Conservation (phyloP, 1,139 yeast genomes). For the Meyerozyma smithsonii region DNA sequence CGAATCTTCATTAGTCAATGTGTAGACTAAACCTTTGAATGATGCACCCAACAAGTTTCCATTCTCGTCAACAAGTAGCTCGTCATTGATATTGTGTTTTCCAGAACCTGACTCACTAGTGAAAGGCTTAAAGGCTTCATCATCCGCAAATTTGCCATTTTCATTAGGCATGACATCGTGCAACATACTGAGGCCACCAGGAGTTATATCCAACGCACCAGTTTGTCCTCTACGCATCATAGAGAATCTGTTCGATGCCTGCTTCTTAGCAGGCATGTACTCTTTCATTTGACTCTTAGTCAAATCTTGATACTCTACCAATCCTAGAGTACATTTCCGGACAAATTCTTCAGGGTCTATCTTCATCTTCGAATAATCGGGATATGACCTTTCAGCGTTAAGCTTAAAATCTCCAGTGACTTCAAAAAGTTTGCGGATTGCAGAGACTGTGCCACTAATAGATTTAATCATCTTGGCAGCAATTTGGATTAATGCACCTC, state of each 20-base stretch:
- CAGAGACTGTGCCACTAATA: constrained; percentile 47
- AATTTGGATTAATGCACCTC: constrained; percentile 57
- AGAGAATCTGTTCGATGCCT: constrained; percentile 45
- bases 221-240: constrained; percentile 56
- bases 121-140: constrained; percentile 35
- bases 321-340: constrained; percentile 56
- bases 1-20: constrained; percentile 66
- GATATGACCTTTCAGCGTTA: constrained; percentile 61
- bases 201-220: constrained; percentile 48
- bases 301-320: constrained; percentile 42
- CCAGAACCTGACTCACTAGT: constrained; percentile 16
- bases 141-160: constrained; percentile 34
- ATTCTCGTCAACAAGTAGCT: constrained; percentile 41
- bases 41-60: constrained; percentile 74
- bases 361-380: constrained; percentile 58
- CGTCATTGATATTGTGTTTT: constrained; percentile 28
- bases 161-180: constrained; percentile 45
- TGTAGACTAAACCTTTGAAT: constrained; percentile 64
- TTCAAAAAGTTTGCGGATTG: constrained; percentile 36
- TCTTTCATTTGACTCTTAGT: constrained; percentile 21
- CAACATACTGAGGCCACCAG: constrained; percentile 54
- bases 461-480: constrained; percentile 62
- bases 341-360: constrained; percentile 64
- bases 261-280: constrained; percentile 13
- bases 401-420: constrained; percentile 71